phyloP scores from a whole-genome alignment of 2,329 filamentous ascomycete species.

The Elsinoe ampelina region DNA sequence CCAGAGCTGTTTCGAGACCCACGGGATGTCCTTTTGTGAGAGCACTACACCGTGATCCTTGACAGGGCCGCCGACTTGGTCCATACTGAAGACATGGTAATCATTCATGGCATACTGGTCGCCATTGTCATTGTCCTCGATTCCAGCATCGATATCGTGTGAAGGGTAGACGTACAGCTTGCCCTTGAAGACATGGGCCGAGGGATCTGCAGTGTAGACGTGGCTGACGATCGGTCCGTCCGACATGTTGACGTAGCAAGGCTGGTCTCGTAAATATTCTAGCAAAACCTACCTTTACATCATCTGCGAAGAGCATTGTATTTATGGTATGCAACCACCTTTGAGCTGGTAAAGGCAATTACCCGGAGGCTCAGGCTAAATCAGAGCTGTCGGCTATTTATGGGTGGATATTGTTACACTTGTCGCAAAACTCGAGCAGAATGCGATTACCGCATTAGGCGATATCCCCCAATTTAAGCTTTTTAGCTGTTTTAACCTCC shows the following conservation, averaged over 20 bases:
- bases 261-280: too few relatives aligned
- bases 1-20: conserved; percentile 73
- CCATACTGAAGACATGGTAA: conserved; percentile 67
- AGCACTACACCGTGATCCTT: conserved; percentile 66
- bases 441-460: too few relatives aligned
- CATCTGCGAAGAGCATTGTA: background rate
- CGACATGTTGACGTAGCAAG: background rate
- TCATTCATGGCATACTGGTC: conserved; percentile 79
- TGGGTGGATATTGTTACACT: too few relatives aligned
- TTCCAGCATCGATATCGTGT: conserved; percentile 67
- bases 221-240: conserved; percentile 51
- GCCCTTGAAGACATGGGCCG: conserved; percentile 68
- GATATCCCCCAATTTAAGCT: too few relatives aligned
- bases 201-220: conserved; percentile 71
- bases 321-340: conserved; percentile 2
- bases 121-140: conserved; percentile 71
- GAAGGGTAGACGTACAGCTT: conserved; percentile 73
- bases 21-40: conserved; percentile 56
- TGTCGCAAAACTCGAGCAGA: too few relatives aligned
- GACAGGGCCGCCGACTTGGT: conserved; percentile 48
- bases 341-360: background rate
- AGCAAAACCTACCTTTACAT: background rate
- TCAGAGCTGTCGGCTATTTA: conserved; percentile 1
- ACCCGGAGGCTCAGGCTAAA: conserved; percentile 7
- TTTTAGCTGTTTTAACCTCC: too few relatives aligned